Evolutionary conservation across 371 early-diverging fungal species (phyloP).

Genomic region (Circinella umbellata): DNA sequence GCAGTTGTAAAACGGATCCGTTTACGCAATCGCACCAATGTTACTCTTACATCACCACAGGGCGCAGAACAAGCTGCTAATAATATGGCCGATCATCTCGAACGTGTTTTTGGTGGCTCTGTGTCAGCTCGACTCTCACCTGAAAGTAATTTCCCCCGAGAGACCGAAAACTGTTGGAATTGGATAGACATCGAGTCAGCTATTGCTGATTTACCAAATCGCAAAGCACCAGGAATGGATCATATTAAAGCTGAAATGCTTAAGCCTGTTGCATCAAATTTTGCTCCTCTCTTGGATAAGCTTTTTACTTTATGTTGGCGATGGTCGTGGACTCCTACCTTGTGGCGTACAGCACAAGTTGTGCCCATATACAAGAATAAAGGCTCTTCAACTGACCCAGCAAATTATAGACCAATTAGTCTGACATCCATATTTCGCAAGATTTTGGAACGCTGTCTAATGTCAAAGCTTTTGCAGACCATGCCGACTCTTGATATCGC

Average conservation of each 20-base stretch:
- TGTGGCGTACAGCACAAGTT: conserved; percentile 30
- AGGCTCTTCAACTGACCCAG: conserved; percentile 9
- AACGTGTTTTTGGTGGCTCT: neutral
- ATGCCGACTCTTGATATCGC: conserved; percentile 20
- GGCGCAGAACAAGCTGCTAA: conserved; percentile 8
- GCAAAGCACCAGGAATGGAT: conserved; percentile 29
- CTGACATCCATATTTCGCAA: conserved; percentile 22
- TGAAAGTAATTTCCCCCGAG: no score
- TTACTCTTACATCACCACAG: conserved; percentile 1
- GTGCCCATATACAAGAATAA: conserved; percentile 31
- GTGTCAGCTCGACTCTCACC: no score
- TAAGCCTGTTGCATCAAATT: conserved; percentile 4
- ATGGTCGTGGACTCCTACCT: conserved; percentile 22
- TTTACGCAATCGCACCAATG: neutral
- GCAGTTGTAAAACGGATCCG: conserved; percentile 7
- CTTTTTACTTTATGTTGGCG: conserved; percentile 28
- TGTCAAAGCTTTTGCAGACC: conserved; percentile 3
- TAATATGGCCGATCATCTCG: conserved; percentile 6
- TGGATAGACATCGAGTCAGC: neutral
- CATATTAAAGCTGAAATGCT: conserved; percentile 35
- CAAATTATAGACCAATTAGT: conserved; percentile 26
- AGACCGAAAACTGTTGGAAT: neutral
- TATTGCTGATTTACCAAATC: conserved; percentile 7
- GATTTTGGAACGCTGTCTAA: conserved; percentile 16
- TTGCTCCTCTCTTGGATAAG: conserved; percentile 12